Base-by-base conservation (phyloP, 1,284 basidiomycete genomes). In the Grifola frondosa region DNA sequence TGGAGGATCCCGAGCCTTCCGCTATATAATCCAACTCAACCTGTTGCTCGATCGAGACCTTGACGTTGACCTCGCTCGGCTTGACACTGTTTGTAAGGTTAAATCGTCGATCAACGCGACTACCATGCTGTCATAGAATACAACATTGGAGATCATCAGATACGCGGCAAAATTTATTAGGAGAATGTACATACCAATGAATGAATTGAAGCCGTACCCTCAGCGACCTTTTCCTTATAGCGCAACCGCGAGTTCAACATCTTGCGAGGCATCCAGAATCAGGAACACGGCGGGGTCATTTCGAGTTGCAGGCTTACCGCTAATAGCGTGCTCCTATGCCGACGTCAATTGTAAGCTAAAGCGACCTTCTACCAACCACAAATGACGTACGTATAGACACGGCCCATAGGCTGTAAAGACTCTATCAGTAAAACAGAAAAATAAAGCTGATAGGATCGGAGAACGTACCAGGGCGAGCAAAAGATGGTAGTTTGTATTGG, bases 401-500 rank as follows among this genome's bases (percentile, higher is more conserved):
- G 40, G 12, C 40, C 44, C 48, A 50, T 50, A 16, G 44, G 48
- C 19, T 37, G n/a, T 37, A 12, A n/a, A n/a, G n/a, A n/a, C n/a
- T n/a, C n/a, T n/a, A n/a, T n/a, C n/a, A 25, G 22, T 37, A 25
- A 13, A 10, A 22, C 7, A 26, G 24, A n/a, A 22, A 8, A 5
- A 25, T 23, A 13, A 6, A 22, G 8, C 15, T 24, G n/a, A 24
- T 25, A 23, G 11, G 6, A 13, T 23, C 10, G 9, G 11, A 35
- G 13, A 35, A 16, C 22, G 9, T 30, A 45, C 43, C 4, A 53
- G 33, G 15, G 45, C 48, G 5, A 53, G 15, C 8, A 53, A 25
- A 2, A 50, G 32, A 29, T 50, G 44, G 28, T 45, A 53, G 23
- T 50, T 50, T 12, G 51, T 48, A 15, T 30, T 46, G 6, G 49